These are phyloP conservation scores for Yarrowia galli DNA, from an alignment of 1,139 yeast genomes.

Conservation along the genomic window DNA sequence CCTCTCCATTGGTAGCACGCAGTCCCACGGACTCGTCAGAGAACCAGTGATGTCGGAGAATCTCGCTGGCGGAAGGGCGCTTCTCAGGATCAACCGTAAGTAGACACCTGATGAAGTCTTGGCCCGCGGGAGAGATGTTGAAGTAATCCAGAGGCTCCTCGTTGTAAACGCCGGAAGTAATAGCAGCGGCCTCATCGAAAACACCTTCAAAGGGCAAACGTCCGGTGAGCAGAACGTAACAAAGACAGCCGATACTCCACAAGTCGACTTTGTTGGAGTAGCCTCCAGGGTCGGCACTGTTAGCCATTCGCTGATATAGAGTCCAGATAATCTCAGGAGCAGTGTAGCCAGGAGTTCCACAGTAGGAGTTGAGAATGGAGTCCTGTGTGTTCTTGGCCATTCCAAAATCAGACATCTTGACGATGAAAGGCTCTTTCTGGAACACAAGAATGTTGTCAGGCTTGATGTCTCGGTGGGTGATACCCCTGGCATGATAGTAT, in stretches of 20 bases:
- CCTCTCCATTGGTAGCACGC: background rate
- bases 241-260: conserved; percentile 94
- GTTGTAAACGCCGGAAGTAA: conserved; percentile 78
- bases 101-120: conserved; percentile 71
- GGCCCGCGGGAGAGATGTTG: conserved; percentile 67
- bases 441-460: conserved; percentile 87
- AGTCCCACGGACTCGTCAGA: conserved; percentile 7
- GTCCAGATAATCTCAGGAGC: conserved; percentile 95
- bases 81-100: conserved; percentile 76
- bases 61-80: conserved; percentile 74
- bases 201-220: conserved; percentile 93
- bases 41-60: conserved; percentile 77
- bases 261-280: conserved; percentile 91
- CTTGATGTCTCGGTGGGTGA: conserved; percentile 91
- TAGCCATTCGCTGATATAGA: conserved; percentile 51
- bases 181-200: conserved; percentile 85
- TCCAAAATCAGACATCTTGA: conserved; percentile 94
- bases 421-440: conserved; percentile 86
- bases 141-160: conserved; percentile 76
- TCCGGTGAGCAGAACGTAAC: conserved; percentile 87
- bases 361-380: conserved; percentile 83
- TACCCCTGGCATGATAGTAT: conserved; percentile 87
- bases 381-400: conserved; percentile 81
- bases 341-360: conserved; percentile 88
- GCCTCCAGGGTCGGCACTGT: conserved; percentile 40